Evolutionary conservation across 306 rosid species (phyloP), one percentile per base, ranked within the genome.

Genomic region (Inga oerstediana): DNA sequence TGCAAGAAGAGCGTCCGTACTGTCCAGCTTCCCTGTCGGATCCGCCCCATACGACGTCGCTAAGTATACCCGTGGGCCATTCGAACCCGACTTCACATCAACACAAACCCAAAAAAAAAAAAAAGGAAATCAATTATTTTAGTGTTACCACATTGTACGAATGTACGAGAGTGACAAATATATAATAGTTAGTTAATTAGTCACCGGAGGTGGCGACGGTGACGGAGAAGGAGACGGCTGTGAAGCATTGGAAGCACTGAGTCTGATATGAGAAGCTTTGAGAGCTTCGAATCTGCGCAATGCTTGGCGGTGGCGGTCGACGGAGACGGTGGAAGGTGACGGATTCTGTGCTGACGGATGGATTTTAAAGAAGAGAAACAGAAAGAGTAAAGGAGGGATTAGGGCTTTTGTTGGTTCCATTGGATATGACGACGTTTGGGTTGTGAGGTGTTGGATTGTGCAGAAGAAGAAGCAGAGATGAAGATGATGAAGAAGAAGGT

Each of bases 1-100:
- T 77, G 70, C 75, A 13, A 86, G 87, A 65, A 96, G 70, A 3
- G 97, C 97, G 4, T 85, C 88, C 16, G 95, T 92, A 59, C 99
- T 96, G 78, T 96, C 99, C 22, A 13, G 54, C 56, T 77, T 80
- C 14, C 97, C 99, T 0, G 95, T 92, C n/a, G 98, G 95, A 86
- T 96, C 99, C 30, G 92, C 99, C 41, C 99, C 99, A 73, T 86
- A 96, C 2, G 89, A 59, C 49, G 95, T 92, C 82, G 87, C 94
- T 74, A 45, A 88, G 69, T 88, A 96, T 52, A 85, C 92, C 2
- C 85, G 85, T 77, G 89, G 52, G 81, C 85, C 85, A 48, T 30
- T 68, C 24, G 34, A 72, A 70, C 79, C 90, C 97, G 92, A 48
- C 88, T 73, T 16, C 48, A 51, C 13, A 3, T 37, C 77, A 75